Evolutionary conservation across 371 early-diverging fungal genomes (phyloP).

Genomic region (Actinomortierella wolfii): DNA sequence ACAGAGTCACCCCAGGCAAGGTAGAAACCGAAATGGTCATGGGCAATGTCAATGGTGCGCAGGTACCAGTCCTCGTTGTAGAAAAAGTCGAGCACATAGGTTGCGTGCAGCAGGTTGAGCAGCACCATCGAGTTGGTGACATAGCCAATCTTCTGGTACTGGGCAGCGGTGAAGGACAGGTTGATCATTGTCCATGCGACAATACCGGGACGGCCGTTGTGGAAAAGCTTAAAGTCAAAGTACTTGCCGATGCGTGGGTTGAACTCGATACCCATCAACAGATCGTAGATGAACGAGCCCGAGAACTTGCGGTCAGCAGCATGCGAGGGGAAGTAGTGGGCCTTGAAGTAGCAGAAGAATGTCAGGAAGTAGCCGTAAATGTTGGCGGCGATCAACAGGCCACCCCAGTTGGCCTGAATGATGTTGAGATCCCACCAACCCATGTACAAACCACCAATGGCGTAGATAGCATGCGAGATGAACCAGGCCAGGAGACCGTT

Average conservation of each 20-base stretch:
- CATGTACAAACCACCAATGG: conserved; percentile 60
- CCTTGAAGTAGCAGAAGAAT: conserved; percentile 74
- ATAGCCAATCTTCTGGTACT: conserved; percentile 70
- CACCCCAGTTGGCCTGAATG: conserved; percentile 79
- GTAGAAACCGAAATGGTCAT: conserved; percentile 83
- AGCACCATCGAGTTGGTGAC: conserved; percentile 81
- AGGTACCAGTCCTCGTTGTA: conserved; percentile 86
- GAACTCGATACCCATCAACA: conserved; percentile 81
- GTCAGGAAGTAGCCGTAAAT: conserved; percentile 78
- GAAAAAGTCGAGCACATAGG: conserved; percentile 83
- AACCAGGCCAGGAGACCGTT: conserved; percentile 79
- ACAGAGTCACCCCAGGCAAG: conserved; percentile 84
- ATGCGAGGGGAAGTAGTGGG: conserved; percentile 75
- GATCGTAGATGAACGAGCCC: conserved; percentile 63
- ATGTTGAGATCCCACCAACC: conserved; percentile 65
- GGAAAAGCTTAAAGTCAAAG: conserved; percentile 84
- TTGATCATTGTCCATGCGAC: conserved; percentile 84
- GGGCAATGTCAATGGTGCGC: conserved; percentile 75
- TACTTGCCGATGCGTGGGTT: conserved; percentile 76
- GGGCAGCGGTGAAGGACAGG: conserved; percentile 70
- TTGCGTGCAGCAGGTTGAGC: conserved; percentile 70
- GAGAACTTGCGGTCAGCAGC: conserved; percentile 84
- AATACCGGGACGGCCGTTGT: conserved; percentile 84
- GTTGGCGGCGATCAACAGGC: conserved; percentile 74
- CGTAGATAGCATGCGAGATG: conserved; percentile 72